Conservation (phyloP, 2,329 filamentous ascomycete species). For the Talaromyces sp. region DNA sequence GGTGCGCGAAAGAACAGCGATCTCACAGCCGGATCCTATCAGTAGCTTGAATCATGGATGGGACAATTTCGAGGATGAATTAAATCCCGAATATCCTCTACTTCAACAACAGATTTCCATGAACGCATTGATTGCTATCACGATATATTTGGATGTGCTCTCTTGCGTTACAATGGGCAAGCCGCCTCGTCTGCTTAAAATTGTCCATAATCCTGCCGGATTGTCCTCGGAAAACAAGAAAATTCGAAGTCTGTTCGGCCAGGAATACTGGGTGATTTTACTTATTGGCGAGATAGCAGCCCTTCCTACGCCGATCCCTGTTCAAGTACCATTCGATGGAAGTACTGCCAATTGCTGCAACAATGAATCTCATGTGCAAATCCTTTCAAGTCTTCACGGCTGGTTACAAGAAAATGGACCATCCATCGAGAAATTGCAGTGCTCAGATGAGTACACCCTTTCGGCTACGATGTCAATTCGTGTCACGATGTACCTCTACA, state of each 20-base stretch:
- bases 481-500: constrained; percentile 6
- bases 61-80: constrained; percentile 2
- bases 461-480: not conserved
- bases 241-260: constrained; percentile 6
- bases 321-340: not conserved
- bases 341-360: not conserved
- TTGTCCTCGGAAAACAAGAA: not conserved
- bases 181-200: not conserved
- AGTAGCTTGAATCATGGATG: not conserved
- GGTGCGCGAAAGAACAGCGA: not conserved
- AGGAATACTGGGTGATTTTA: not conserved
- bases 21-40: not conserved
- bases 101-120: constrained; percentile 8
- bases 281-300: constrained; percentile 5
- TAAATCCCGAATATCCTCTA: constrained; percentile 1
- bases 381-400: not conserved
- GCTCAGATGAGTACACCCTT: constrained; percentile 4
- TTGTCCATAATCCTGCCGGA: not conserved
- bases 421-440: constrained; percentile 1
- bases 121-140: constrained; percentile 6
- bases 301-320: not conserved
- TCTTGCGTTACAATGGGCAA: constrained; percentile 9
- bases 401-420: not conserved
- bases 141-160: constrained; percentile 4
- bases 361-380: not conserved